Conservation (phyloP, 2,329 filamentous ascomycete genomes). For the Chrysosporium keratinophilum region DNA sequence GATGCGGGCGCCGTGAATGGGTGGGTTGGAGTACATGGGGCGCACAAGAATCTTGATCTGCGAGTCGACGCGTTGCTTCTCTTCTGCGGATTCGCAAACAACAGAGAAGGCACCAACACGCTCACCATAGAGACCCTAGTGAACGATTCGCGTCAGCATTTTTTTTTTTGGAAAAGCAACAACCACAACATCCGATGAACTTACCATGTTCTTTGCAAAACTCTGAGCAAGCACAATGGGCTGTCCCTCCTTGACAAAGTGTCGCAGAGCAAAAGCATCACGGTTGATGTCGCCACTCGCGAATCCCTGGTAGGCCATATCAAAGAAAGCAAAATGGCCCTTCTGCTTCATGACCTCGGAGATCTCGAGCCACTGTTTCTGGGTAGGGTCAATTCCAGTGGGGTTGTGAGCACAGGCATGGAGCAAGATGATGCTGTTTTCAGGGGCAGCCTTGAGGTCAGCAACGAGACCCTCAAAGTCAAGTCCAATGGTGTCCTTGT, state of each 20-base stretch:
- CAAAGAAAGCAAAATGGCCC: constrained; percentile 91
- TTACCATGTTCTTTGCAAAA: constrained; percentile 98
- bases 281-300: constrained; percentile 83
- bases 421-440: constrained; percentile 80
- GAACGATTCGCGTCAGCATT: background rate
- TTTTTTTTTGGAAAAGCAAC: background rate
- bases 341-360: constrained; percentile 74
- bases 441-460: constrained; percentile 80
- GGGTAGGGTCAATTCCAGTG: constrained; percentile 86
- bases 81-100: constrained; percentile 70
- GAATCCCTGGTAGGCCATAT: constrained; percentile 99
- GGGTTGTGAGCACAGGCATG: constrained; percentile 98
- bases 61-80: constrained; percentile 92
- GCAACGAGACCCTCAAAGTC: constrained; percentile 90
- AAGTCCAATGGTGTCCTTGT: constrained; percentile 95
- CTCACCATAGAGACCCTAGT: constrained; percentile 88
- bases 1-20: constrained; percentile 89
- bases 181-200: constrained; percentile 16
- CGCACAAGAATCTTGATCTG: constrained; percentile 98
- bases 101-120: constrained; percentile 95
- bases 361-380: constrained; percentile 87
- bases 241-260: constrained; percentile 91
- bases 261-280: constrained; percentile 84
- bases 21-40: constrained; percentile 96
- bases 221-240: constrained; percentile 80